These are phyloP conservation scores for Penicillium sp. DNA, from an alignment of 2,329 filamentous ascomycete genomes.

Conservation along the genomic window DNA sequence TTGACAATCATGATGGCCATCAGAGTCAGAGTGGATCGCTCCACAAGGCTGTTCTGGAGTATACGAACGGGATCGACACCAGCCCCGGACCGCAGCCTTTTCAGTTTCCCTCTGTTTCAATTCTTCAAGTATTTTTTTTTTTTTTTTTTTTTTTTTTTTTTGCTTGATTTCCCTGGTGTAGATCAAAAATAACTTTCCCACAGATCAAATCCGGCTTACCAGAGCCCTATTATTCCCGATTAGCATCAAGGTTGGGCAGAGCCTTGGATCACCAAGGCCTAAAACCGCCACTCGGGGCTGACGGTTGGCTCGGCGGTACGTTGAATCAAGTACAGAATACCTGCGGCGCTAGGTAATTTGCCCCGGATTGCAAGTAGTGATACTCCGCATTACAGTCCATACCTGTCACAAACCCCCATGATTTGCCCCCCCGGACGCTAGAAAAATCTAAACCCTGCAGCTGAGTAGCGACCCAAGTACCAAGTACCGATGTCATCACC, in stretches of 20 bases:
- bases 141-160: too few species aligned
- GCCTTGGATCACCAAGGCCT: slow-evolving; percentile 16
- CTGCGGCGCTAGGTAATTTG: background rate
- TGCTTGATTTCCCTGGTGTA: background rate
- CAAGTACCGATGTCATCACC: slow-evolving; percentile 1
- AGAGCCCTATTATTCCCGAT: slow-evolving; percentile 5
- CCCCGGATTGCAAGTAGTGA: slow-evolving; percentile 14
- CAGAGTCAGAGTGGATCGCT: background rate
- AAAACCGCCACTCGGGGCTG: slow-evolving; percentile 18
- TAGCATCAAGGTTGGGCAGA: slow-evolving; percentile 3
- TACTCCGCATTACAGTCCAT: slow-evolving; percentile 19
- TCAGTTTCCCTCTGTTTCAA: background rate
- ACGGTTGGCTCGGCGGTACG: background rate
- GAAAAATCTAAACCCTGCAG: slow-evolving; percentile 12
- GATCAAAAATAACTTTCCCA: background rate
- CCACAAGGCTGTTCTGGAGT: slow-evolving; percentile 1
- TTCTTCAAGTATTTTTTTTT: too few species aligned
- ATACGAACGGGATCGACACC: slow-evolving; percentile 1
- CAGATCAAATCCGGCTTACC: background rate
- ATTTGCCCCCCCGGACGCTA: slow-evolving; percentile 20
- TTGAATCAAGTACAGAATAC: slow-evolving; percentile 20
- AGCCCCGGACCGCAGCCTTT: background rate
- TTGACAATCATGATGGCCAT: background rate
- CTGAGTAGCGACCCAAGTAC: slow-evolving; percentile 6
- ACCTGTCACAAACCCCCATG: slow-evolving; percentile 13